Evolutionary conservation across 2,329 filamentous ascomycete species (phyloP), one percentile per base, ranked within the genome.

Genomic region (Fusarium albidum): DNA sequence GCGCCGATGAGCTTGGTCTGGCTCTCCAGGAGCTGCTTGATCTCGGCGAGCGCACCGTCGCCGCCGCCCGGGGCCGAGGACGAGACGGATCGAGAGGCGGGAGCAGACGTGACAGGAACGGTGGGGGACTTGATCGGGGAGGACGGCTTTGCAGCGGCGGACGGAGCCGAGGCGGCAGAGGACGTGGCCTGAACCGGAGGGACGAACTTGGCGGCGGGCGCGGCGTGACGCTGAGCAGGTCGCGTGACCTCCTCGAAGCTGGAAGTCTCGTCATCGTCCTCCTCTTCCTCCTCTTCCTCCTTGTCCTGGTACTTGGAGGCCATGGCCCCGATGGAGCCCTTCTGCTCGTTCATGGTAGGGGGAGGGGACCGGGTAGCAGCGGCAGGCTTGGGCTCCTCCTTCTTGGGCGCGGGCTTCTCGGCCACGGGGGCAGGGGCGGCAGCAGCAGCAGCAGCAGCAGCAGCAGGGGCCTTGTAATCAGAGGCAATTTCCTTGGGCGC

Each of bases 221-320:
- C 71, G 39, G 75, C 66, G 17, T 77, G 77, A 39, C 89, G 87
- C 64, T 91, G 88, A 10, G 84, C 77, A 15, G 91, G 90, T 69
- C 91, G 92, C 27, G 88, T 74, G 27, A 95, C 82, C 69, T 96
- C 92, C 70, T 97, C 93, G 63, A 97, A 97, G 75, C 88, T 91
- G 1, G 91, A 94, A 25, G 83, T 82, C 52, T 91, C 88, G 39
- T 87, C 85, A 14, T 84, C 80, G 3, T 82, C 81, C 1, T 85
- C 82, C 1, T 85, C 82, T 15, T 83, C 84, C n/a, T 83, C 83
- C 1, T 87, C 84, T 21, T 79, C 77, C 17, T 83, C 80, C 41
- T 89, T 80, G 70, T 96, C 92, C 65, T 92, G 89, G 75, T 91
- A 97, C 74, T 91, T 96, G 72, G 84, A 87, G 9, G 92, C 93